Conservation (phyloP, 768 basidiomycete species). For the Lactarius hatsudake region DNA sequence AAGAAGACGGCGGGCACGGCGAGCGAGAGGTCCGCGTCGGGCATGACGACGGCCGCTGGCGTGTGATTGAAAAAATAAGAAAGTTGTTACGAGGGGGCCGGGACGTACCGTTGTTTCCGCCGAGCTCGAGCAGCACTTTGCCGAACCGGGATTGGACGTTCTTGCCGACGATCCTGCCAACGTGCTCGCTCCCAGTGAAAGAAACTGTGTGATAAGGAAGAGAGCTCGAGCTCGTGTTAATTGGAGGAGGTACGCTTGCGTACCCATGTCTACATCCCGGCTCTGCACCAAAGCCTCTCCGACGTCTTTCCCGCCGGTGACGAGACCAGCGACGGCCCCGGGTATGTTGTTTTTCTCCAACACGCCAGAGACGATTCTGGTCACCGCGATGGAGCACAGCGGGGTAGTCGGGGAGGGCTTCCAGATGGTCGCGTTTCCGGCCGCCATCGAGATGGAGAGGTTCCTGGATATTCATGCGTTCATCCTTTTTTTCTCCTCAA, state of each 20-base stretch:
- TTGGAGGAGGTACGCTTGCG: slow-evolving; percentile 24
- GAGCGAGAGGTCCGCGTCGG: slow-evolving; percentile 88
- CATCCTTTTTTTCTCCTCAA: neutral
- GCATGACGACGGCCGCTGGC: slow-evolving; percentile 84
- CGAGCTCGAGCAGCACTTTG: slow-evolving; percentile 85
- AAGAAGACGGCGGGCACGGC: slow-evolving; percentile 92
- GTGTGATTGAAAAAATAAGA: neutral
- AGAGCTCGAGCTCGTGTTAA: neutral
- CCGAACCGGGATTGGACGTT: slow-evolving; percentile 85
- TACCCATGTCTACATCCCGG: slow-evolving; percentile 74
- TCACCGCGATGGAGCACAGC: slow-evolving; percentile 87
- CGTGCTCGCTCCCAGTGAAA: slow-evolving; percentile 90
- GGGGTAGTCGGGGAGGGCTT: slow-evolving; percentile 91
- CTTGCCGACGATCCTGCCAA: slow-evolving; percentile 86
- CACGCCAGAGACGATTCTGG: slow-evolving; percentile 76
- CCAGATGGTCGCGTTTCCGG: slow-evolving; percentile 93
- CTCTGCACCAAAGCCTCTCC: slow-evolving; percentile 80
- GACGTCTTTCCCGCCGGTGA: slow-evolving; percentile 77
- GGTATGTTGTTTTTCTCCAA: slow-evolving; percentile 81
- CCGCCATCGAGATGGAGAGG: slow-evolving; percentile 79
- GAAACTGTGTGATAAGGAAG: slow-evolving; percentile 59
- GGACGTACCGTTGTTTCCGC: slow-evolving; percentile 76
- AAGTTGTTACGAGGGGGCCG: no score
- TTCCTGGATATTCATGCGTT: slow-evolving; percentile 56
- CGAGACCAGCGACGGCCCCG: slow-evolving; percentile 78